Conservation (phyloP, 2,329 filamentous ascomycete genomes). For the Pezicula carpinea region DNA sequence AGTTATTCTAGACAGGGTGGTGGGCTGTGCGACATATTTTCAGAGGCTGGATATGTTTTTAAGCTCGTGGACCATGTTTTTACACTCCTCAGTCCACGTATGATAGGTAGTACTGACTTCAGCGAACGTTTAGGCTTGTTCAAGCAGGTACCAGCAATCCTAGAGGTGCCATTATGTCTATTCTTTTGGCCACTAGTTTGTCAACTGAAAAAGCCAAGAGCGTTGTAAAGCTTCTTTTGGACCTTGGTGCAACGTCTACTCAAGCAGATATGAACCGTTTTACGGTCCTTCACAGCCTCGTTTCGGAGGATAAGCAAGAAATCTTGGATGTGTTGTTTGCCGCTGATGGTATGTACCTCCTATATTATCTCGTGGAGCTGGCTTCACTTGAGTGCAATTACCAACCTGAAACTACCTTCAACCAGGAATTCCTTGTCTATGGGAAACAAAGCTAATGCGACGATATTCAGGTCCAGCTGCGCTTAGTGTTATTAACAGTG, state of each 20-base stretch:
- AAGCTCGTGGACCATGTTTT: too few relatives aligned
- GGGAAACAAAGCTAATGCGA: too few relatives aligned
- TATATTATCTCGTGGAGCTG: too few relatives aligned
- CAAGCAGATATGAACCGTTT: conserved; percentile 64
- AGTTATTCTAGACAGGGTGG: too few relatives aligned
- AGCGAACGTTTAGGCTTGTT: conserved; percentile 7
- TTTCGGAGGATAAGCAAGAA: conserved; percentile 43
- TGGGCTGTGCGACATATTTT: too few relatives aligned
- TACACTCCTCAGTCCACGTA: too few relatives aligned
- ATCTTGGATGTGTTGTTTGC: conserved; percentile 46
- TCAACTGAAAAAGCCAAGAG: conserved; percentile 56
- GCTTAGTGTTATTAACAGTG: conserved; percentile 62
- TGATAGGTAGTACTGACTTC: background rate
- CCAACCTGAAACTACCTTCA: too few relatives aligned
- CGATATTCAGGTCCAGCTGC: conserved; percentile 40
- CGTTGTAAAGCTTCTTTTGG: conserved; percentile 62
- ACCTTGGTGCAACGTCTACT: conserved; percentile 65
- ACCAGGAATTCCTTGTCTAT: too few relatives aligned
- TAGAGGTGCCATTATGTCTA: conserved; percentile 59
- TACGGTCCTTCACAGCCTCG: conserved; percentile 63
- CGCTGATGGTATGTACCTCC: conserved; percentile 40
- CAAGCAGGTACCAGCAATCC: conserved; percentile 31
- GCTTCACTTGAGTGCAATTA: too few relatives aligned
- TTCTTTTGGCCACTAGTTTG: conserved; percentile 63
- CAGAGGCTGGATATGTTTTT: too few relatives aligned